Evolutionary conservation across 805 yeast genomes (phyloP).

Genomic region (Candida glaebosa): DNA sequence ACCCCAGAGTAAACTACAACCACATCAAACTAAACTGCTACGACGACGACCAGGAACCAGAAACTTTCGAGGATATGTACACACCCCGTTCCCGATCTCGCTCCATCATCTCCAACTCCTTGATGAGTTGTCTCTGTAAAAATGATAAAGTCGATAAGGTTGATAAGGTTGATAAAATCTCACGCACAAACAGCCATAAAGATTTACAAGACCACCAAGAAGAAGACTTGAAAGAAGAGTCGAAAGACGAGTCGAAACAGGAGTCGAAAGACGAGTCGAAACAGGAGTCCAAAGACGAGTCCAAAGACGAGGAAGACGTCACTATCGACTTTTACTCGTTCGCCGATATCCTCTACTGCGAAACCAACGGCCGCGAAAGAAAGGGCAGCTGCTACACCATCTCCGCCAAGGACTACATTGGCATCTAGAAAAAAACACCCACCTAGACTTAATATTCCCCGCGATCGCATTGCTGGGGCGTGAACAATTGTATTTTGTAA

Average conservation of each 20-base stretch:
- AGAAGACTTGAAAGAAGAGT: slow-evolving; percentile 2
- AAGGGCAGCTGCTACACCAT: slow-evolving; percentile 16
- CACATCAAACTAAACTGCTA: slow-evolving; percentile 17
- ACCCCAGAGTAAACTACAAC: slow-evolving; percentile 22
- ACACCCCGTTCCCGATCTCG: slow-evolving; percentile 17
- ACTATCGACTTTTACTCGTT: slow-evolving; percentile 30
- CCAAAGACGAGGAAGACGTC: slow-evolving; percentile 1
- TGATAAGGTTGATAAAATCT: background rate
- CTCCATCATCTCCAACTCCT: slow-evolving; percentile 18
- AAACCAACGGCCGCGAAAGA: slow-evolving; percentile 10
- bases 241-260: background rate
- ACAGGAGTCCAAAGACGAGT: background rate
- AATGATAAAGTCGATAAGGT: too few species aligned
- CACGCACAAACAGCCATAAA: background rate
- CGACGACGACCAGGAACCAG: slow-evolving; percentile 9
- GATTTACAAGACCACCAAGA: background rate
- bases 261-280: background rate
- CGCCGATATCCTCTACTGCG: slow-evolving; percentile 27
- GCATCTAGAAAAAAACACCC: too few species aligned
- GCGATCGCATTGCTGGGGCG: too few species aligned
- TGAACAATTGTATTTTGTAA: too few species aligned
- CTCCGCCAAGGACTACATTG: slow-evolving; percentile 22
- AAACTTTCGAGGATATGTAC: slow-evolving; percentile 2
- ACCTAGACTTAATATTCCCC: too few species aligned
- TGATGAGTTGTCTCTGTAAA: slow-evolving; percentile 16